These are phyloP conservation scores for Russula foetens DNA, from an alignment of 768 basidiomycete genomes.

Conservation along the genomic window DNA sequence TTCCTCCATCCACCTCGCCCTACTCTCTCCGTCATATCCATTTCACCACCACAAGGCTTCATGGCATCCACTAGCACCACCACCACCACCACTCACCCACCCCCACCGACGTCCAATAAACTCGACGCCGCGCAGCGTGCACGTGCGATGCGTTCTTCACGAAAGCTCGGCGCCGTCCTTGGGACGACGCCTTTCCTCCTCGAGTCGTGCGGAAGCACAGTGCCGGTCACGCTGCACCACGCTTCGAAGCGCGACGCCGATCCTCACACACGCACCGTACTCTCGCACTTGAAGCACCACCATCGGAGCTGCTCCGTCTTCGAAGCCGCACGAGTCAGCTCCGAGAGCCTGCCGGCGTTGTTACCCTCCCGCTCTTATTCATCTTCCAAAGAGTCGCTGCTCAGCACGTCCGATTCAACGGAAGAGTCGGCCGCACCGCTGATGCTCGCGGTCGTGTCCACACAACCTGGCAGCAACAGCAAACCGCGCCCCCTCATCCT, in stretches of 20 bases:
- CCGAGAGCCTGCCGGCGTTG: background rate
- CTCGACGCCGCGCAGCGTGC: constrained; percentile 16
- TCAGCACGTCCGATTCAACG: constrained; percentile 21
- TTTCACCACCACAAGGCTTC: background rate
- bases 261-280: background rate
- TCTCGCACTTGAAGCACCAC: background rate
- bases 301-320: constrained; percentile 9
- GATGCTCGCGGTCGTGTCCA: constrained; percentile 13
- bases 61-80: background rate
- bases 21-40: too few species aligned
- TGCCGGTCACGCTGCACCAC: background rate
- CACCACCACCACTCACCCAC: background rate
- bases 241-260: background rate
- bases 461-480: constrained; percentile 9
- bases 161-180: constrained; percentile 18
- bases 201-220: constrained; percentile 9
- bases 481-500: constrained; percentile 28
- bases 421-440: constrained; percentile 21
- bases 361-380: constrained; percentile 11
- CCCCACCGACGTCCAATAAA: constrained; percentile 14
- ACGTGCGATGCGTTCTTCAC: constrained; percentile 18
- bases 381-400: constrained; percentile 23
- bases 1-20: background rate
- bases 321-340: background rate
- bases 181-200: constrained; percentile 18